A percentile compares a stretch with the other conserved stretches of the same genome.
Evolutionary conservation across 352 stramenopile genomes (phyloP).

Genomic region (Blastocystis sp.): DNA sequence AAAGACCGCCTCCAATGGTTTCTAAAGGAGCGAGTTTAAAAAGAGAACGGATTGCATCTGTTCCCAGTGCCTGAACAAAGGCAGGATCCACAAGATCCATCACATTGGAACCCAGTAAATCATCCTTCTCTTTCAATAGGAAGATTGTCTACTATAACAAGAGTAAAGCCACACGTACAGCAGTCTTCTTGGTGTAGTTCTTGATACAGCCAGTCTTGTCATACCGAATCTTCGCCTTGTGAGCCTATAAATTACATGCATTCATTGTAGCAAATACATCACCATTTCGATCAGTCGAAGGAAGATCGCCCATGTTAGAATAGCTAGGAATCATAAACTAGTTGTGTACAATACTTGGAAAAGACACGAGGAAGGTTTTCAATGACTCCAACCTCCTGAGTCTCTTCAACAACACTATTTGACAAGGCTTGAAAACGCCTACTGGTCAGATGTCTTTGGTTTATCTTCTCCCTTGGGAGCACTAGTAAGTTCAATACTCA

Average conservation of each 20-base stretch:
- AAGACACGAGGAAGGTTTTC: not conserved
- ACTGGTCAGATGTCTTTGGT: not conserved
- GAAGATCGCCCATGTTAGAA: not conserved
- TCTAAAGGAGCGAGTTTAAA: not conserved
- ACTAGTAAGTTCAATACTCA: conserved; percentile 29
- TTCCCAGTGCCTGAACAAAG: not conserved
- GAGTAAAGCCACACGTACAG: not conserved
- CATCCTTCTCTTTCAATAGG: not conserved
- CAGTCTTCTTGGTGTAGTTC: conserved; percentile 18
- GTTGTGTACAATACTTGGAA: not conserved
- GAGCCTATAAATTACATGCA: not conserved
- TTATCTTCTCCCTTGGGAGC: not conserved
- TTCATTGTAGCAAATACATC: not conserved
- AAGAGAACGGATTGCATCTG: not conserved
- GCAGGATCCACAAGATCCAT: not conserved
- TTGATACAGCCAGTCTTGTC: not conserved
- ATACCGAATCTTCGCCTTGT: conserved; percentile 15
- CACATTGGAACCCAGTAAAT: not conserved
- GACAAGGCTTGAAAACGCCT: not conserved
- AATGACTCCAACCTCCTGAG: not conserved
- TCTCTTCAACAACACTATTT: not conserved
- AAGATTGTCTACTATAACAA: not conserved
- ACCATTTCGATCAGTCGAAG: not conserved
- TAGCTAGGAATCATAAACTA: not conserved
- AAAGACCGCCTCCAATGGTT: not conserved